Percentiles rank a stretch among this genome's conserved stretches.
Conservation (phyloP, 2,329 filamentous ascomycete genomes). For the Exophiala sideris region DNA sequence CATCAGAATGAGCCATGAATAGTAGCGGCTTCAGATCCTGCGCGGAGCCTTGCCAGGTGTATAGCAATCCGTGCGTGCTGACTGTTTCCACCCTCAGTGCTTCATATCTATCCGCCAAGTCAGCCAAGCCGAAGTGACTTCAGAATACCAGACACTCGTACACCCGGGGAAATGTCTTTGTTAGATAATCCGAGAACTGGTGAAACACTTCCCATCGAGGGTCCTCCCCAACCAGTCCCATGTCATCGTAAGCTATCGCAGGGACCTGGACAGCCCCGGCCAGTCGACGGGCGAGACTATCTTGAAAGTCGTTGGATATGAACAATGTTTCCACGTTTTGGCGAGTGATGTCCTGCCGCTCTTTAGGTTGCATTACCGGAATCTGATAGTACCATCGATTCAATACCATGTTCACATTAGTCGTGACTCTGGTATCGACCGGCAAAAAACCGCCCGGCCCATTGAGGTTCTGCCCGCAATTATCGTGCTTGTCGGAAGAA, state of each 20-base stretch:
- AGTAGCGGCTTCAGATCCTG: constrained; percentile 52
- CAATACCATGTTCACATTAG: constrained; percentile 14
- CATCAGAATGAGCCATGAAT: constrained; percentile 63
- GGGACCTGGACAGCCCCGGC: constrained; percentile 52
- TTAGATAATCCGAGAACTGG: constrained; percentile 51
- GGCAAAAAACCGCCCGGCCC: too few species aligned
- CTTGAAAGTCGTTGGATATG: constrained; percentile 16
- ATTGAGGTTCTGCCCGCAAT: too few species aligned
- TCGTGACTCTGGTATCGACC: background rate
- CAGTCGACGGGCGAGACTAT: constrained; percentile 30
- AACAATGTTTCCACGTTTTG: constrained; percentile 20
- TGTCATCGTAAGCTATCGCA: constrained; percentile 55
- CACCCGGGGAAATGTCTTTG: constrained; percentile 51
- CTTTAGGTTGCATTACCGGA: constrained; percentile 17
- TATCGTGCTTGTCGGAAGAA: too few species aligned
- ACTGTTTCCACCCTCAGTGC: constrained; percentile 43
- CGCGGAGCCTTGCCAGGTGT: constrained; percentile 55
- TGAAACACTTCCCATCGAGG: constrained; percentile 58
- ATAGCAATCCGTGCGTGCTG: constrained; percentile 59
- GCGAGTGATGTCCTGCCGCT: constrained; percentile 14
- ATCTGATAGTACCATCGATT: constrained; percentile 13
- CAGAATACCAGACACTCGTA: constrained; percentile 23
- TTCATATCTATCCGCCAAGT: constrained; percentile 8
- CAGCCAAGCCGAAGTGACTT: too few species aligned
- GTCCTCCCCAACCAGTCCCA: constrained; percentile 55